A percentile compares a stretch with the other conserved stretches of the same genome.
phyloP scores from a whole-genome alignment of 73 alveolate genomes.

The Urostyla sp. region DNA sequence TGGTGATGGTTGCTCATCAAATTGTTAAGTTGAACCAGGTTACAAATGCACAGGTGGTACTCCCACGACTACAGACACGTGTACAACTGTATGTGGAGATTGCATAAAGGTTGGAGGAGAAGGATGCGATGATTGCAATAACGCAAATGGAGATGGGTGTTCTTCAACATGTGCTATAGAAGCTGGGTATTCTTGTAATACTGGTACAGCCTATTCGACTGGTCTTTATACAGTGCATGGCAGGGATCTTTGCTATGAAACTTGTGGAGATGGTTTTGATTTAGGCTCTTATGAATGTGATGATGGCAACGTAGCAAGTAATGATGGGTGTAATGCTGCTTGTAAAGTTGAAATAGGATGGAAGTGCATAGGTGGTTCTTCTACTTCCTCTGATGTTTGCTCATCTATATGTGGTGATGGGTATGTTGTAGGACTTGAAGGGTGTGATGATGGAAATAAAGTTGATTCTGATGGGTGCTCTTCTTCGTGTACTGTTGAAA shows the following conservation, averaged over 20 bases:
- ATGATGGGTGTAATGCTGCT: slow-evolving; percentile 61
- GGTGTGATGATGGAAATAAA: slow-evolving; percentile 57
- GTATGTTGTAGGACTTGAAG: background rate
- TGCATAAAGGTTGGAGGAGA: slow-evolving; percentile 53
- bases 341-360: slow-evolving; percentile 66
- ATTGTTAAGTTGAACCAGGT: slow-evolving; percentile 70
- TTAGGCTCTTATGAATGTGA: slow-evolving; percentile 56
- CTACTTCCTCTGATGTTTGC: slow-evolving; percentile 41
- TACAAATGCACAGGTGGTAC: slow-evolving; percentile 71
- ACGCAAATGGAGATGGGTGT: slow-evolving; percentile 75
- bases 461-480: slow-evolving; percentile 53
- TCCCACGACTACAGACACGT: slow-evolving; percentile 41
- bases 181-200: slow-evolving; percentile 60
- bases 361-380: slow-evolving; percentile 58
- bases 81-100: slow-evolving; percentile 69
- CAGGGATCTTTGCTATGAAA: slow-evolving; percentile 60
- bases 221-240: slow-evolving; percentile 5
- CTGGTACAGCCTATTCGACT: no score
- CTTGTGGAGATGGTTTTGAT: slow-evolving; percentile 66
- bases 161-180: slow-evolving; percentile 55
- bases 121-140: slow-evolving; percentile 74
- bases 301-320: slow-evolving; percentile 66
- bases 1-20: slow-evolving; percentile 65
- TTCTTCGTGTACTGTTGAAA: slow-evolving; percentile 26
- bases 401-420: slow-evolving; percentile 72